Evolutionary conservation across 768 basidiomycete species (phyloP).

Genomic region (Dioszegia crocea): DNA sequence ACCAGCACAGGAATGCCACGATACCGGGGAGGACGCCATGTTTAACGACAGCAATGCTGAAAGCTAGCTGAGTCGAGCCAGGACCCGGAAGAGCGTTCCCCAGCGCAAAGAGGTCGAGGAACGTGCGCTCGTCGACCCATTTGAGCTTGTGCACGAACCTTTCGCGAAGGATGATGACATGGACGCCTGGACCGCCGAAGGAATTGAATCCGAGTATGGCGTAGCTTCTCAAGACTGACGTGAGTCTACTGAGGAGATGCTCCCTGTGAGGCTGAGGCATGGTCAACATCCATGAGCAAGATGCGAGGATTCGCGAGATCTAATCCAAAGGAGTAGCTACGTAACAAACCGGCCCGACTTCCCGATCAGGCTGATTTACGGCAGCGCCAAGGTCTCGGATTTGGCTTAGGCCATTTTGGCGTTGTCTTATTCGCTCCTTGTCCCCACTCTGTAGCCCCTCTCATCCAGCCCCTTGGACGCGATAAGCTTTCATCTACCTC

Average conservation of each 20-base stretch:
- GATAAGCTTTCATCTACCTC: too few species aligned
- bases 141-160: constrained; percentile 40
- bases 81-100: constrained; percentile 57
- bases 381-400: too few species aligned
- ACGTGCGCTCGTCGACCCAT: constrained; percentile 43
- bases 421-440: too few species aligned
- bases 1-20: constrained; percentile 54
- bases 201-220: constrained; percentile 31
- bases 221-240: constrained; percentile 1
- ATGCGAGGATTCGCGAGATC: background rate
- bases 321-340: too few species aligned
- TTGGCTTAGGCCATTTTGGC: too few species aligned
- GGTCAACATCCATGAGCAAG: too few species aligned
- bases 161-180: constrained; percentile 55
- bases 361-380: too few species aligned
- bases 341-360: too few species aligned
- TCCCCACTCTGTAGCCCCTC: too few species aligned
- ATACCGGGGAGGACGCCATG: constrained; percentile 53
- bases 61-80: constrained; percentile 55
- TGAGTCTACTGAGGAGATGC: background rate
- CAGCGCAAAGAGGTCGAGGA: constrained; percentile 55
- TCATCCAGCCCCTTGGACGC: too few species aligned
- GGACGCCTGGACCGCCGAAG: constrained; percentile 57
- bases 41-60: constrained; percentile 54
- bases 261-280: background rate